Evolutionary conservation across 768 basidiomycete species (phyloP), one percentile per base, ranked within the genome.

Genomic region (Melanogaster broomeanus): DNA sequence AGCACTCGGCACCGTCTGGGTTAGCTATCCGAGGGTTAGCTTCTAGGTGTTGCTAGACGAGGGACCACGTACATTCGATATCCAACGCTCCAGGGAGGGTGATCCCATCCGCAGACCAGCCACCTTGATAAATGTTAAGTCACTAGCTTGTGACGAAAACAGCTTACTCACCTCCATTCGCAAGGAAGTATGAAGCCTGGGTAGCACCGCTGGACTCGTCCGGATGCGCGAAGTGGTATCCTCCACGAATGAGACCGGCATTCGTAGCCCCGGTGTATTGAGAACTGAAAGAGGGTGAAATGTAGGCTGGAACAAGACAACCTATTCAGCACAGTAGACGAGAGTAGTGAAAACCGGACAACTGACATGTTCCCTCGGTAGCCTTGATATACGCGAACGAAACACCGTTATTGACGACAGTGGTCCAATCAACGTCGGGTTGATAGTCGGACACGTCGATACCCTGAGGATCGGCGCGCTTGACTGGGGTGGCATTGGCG

Each of bases 51-150:
- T 11, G 16, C 2, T 8, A 19, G 7, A 22, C 42, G 16, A 43
- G 11, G 5, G 34, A 25, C 9, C 4, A 59, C 75, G 49, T 31
- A 84, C 84, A 77, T 58, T 87, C 82, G 47, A 87, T 79, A 55
- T 85, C 84, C 11, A 86, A 64, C 6, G 80, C 80, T 11, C 84
- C 84, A 22, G 85, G 84, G 13, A 85, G 81, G 34, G 84, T 86
- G 30, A 72, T 78, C 3, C 79, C 81, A 52, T 84, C 81, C 2
- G 62, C 62, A 28, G 73, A 74, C 81, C 81, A 84, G 12, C 78
- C 80, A 56, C 80, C 77, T 76, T 42, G 11, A 34, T 9, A 56
- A 5, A 44, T 15, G 18, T 33, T 45, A 16, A 48, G 35, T 18
- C 5, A 41, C 33, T 35, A 22, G 51, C 16, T 37, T 3, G n/a